phyloP scores from a whole-genome alignment of 2,329 filamentous ascomycete species.

The Stachybotrys chartarum region DNA sequence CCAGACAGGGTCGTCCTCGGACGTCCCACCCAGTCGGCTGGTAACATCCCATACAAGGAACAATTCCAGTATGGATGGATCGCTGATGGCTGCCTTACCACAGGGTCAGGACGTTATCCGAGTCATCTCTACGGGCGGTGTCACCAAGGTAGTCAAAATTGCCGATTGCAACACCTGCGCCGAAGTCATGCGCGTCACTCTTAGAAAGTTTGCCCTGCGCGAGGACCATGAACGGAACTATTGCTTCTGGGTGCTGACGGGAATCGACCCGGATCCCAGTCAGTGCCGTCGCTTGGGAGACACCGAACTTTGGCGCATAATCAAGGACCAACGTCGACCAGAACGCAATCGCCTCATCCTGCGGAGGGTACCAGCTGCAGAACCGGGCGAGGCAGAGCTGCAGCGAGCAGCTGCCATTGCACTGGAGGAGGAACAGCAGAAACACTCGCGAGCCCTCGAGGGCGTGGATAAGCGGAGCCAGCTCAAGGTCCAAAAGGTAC shows the following conservation, averaged over 20 bases:
- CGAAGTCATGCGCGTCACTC: constrained; percentile 82
- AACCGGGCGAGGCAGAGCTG: constrained; percentile 81
- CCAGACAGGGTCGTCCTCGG: constrained; percentile 54
- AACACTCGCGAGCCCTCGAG: constrained; percentile 56
- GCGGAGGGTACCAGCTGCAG: constrained; percentile 83
- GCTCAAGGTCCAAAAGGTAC: constrained; percentile 79
- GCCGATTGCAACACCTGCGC: constrained; percentile 86
- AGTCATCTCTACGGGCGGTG: constrained; percentile 85
- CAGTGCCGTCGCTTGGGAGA: constrained; percentile 80
- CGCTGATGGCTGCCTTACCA: constrained; percentile 79
- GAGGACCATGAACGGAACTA: constrained; percentile 92
- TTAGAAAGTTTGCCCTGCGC: constrained; percentile 80
- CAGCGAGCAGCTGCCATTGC: constrained; percentile 84
- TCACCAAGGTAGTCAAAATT: constrained; percentile 91
- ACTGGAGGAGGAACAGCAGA: constrained; percentile 74
- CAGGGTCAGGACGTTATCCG: constrained; percentile 83
- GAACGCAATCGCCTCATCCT: constrained; percentile 89
- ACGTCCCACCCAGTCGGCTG: constrained; percentile 55
- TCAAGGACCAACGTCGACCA: constrained; percentile 75
- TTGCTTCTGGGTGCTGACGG: constrained; percentile 91
- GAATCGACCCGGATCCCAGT: constrained; percentile 72
- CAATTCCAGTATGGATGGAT: constrained; percentile 77
- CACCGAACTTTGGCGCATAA: constrained; percentile 82
- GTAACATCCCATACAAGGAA: constrained; percentile 67
- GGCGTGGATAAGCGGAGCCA: constrained; percentile 70